phyloP scores from a whole-genome alignment of 441 rosid species.

The Isatis lusitanica region DNA sequence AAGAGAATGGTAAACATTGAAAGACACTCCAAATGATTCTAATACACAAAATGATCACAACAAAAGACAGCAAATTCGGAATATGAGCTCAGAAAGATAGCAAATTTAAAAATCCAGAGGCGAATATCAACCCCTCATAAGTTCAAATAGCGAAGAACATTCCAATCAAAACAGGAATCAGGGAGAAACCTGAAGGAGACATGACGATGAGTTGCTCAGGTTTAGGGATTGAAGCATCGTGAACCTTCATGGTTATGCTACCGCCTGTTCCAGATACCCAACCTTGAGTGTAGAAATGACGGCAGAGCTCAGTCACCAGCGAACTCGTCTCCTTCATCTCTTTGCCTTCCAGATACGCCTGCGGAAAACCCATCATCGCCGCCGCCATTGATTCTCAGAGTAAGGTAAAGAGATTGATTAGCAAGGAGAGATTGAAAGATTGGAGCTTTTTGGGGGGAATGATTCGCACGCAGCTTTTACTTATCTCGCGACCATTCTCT shows the following conservation, averaged over 20 bases:
- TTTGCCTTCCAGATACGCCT: slow-evolving; percentile 73
- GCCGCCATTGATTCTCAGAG: slow-evolving; percentile 38
- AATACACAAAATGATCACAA: too few species aligned
- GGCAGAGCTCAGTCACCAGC: slow-evolving; percentile 79
- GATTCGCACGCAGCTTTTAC: slow-evolving; percentile 17
- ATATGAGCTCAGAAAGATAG: too few species aligned
- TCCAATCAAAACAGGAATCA: not conserved
- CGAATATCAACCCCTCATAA: not conserved
- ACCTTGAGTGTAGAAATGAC: slow-evolving; percentile 85
- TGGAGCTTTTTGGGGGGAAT: not conserved
- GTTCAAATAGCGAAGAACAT: not conserved
- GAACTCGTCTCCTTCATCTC: slow-evolving; percentile 64
- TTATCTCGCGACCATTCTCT: not conserved
- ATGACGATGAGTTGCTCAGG: slow-evolving; percentile 78
- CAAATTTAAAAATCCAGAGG: too few species aligned
- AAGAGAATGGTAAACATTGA: too few species aligned
- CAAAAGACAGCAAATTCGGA: too few species aligned
- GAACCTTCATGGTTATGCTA: slow-evolving; percentile 83
- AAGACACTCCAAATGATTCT: too few species aligned
- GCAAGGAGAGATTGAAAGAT: slow-evolving; percentile 6
- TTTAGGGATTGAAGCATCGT: slow-evolving; percentile 75
- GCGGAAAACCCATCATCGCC: slow-evolving; percentile 45
- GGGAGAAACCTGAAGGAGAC: slow-evolving; percentile 87
- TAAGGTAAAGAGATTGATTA: slow-evolving; percentile 6
- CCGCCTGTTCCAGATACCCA: slow-evolving; percentile 99